Conservation (phyloP, 2,329 filamentous ascomycete genomes). For the Xylariaceae sp. region DNA sequence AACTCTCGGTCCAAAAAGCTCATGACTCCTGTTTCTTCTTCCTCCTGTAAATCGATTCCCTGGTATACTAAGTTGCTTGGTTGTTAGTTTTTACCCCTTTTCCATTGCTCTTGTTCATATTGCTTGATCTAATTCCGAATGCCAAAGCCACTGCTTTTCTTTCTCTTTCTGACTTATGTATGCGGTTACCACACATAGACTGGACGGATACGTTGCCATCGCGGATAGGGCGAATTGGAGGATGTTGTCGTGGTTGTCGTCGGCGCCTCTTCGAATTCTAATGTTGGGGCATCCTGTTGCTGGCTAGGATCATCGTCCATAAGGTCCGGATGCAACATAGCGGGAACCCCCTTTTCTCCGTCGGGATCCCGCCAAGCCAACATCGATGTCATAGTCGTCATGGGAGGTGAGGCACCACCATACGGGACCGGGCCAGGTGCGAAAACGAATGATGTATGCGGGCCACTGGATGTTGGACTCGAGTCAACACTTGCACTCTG, state of each 20-base stretch:
- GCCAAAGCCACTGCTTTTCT: neutral
- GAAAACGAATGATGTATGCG: constrained; percentile 23
- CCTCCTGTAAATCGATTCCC: constrained; percentile 4
- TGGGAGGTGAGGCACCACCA: constrained; percentile 18
- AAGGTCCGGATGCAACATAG: constrained; percentile 16
- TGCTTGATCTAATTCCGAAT: neutral
- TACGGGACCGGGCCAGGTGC: constrained; percentile 29
- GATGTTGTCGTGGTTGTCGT: constrained; percentile 9
- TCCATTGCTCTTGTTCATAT: constrained; percentile 6
- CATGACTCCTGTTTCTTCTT: neutral
- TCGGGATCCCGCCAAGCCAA: constrained; percentile 23
- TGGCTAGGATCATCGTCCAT: constrained; percentile 2
- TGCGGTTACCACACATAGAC: constrained; percentile 18
- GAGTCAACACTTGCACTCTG: constrained; percentile 5
- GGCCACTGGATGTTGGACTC: constrained; percentile 8
- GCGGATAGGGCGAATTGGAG: constrained; percentile 3
- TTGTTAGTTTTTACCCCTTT: constrained; percentile 1
- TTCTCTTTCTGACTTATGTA: neutral
- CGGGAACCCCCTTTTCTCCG: constrained; percentile 15
- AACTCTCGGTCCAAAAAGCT: constrained; percentile 18
- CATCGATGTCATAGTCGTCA: constrained; percentile 26
- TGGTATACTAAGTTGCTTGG: constrained; percentile 6
- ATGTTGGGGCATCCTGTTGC: constrained; percentile 1
- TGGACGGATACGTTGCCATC: constrained; percentile 20
- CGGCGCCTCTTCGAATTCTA: constrained; percentile 17